Conservation (phyloP, 805 yeast species). For the Candida ascalaphidarum region DNA sequence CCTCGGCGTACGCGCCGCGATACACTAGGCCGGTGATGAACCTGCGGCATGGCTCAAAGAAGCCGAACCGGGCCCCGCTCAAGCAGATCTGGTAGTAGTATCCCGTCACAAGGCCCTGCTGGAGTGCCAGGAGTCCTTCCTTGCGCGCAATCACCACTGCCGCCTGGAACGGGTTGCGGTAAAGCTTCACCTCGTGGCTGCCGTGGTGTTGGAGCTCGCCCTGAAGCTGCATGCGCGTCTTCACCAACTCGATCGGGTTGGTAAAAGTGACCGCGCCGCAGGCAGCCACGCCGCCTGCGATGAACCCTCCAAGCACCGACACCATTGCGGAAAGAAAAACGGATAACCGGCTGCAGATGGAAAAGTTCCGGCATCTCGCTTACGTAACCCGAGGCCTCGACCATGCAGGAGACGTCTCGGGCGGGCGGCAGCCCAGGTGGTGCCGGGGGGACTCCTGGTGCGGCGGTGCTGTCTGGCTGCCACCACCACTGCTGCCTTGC, state of each 20-base stretch:
- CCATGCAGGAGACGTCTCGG: no score
- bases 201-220: constrained; percentile 69
- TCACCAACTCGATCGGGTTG: constrained; percentile 90
- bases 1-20: constrained; percentile 41
- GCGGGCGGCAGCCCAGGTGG: no score
- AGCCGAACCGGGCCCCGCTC: constrained; percentile 90
- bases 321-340: no score
- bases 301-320: constrained; percentile 67
- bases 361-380: no score
- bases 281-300: constrained; percentile 92
- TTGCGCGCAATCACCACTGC: constrained; percentile 57
- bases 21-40: constrained; percentile 45
- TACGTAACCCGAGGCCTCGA: no score
- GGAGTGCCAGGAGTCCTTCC: constrained; percentile 85
- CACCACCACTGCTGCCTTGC: no score
- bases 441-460: no score
- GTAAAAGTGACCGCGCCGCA: constrained; percentile 97
- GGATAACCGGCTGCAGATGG: no score
- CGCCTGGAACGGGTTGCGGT: constrained; percentile 84
- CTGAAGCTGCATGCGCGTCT: constrained; percentile 93
- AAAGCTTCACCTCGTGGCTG: constrained; percentile 41
- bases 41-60: constrained; percentile 82
- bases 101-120: constrained; percentile 84
- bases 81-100: constrained; percentile 84
- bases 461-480: no score